Conservation (phyloP, 1,284 basidiomycete species). For the Cryptococcus depauperatus region DNA sequence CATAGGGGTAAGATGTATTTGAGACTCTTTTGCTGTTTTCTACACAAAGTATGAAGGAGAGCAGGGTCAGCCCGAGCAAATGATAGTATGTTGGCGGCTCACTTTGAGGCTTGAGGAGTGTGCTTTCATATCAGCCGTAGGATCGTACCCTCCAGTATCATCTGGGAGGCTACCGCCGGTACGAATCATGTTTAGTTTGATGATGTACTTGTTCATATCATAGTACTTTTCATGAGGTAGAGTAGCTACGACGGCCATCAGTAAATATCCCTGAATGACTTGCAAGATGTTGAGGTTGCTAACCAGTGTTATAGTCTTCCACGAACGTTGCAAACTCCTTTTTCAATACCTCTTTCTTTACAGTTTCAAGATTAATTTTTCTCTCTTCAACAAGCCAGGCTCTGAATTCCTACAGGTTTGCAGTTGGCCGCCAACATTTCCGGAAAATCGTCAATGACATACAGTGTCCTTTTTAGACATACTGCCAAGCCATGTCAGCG, state of each 20-base stretch:
- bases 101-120: conserved; percentile 46
- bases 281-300: conserved; percentile 19
- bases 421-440: background rate
- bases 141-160: conserved; percentile 58
- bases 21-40: conserved; percentile 52
- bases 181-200: conserved; percentile 68
- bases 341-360: conserved; percentile 70
- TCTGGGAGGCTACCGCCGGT: conserved; percentile 65
- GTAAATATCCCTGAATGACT: too few relatives aligned
- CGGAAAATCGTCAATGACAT: conserved; percentile 2
- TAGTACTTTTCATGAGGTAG: conserved; percentile 84
- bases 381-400: conserved; percentile 85
- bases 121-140: conserved; percentile 67
- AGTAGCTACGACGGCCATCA: conserved; percentile 53
- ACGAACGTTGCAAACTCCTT: conserved; percentile 66
- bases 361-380: conserved; percentile 74
- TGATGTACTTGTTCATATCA: conserved; percentile 69
- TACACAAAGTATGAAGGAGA: conserved; percentile 44
- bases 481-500: conserved; percentile 42
- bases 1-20: conserved; percentile 63
- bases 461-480: conserved; percentile 61
- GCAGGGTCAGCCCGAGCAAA: too few relatives aligned
- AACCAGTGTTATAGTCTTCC: conserved; percentile 84
- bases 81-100: background rate
- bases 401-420: conserved; percentile 57